Evolutionary conservation across 139 green algal species (phyloP).

Genomic region (Nannochloris sp.): DNA sequence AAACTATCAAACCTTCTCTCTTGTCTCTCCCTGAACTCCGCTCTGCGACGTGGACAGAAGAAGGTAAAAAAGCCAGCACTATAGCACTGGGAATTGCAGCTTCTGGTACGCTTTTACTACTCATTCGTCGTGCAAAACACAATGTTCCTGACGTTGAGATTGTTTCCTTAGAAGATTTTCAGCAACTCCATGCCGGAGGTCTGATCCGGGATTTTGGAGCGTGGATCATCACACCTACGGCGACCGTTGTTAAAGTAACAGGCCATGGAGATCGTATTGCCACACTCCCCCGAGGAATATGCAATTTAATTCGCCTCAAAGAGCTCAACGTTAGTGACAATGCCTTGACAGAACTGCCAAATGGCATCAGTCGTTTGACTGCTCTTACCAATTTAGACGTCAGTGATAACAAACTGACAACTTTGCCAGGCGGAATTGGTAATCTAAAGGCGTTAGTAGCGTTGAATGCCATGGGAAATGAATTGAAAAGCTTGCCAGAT

Average conservation of each 20-base stretch:
- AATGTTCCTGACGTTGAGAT: background rate
- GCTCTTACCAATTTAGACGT: conserved; percentile 52
- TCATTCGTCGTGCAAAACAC: background rate
- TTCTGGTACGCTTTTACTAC: background rate
- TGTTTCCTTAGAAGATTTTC: background rate
- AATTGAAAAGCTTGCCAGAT: conserved; percentile 44
- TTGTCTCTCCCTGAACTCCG: too few relatives aligned
- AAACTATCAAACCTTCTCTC: too few relatives aligned
- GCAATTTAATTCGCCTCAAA: background rate
- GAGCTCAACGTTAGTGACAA: conserved; percentile 16
- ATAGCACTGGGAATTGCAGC: background rate
- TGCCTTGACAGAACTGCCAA: conserved; percentile 44
- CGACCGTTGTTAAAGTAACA: background rate
- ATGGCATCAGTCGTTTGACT: conserved; percentile 37
- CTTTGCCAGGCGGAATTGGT: conserved; percentile 35
- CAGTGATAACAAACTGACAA: conserved; percentile 29
- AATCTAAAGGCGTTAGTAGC: conserved; percentile 20
- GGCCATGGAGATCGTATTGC: background rate
- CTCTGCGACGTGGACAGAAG: too few relatives aligned
- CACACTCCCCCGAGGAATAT: background rate
- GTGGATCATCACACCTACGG: background rate
- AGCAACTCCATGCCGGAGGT: background rate
- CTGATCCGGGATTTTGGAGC: background rate
- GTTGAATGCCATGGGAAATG: conserved; percentile 50
- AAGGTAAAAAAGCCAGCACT: background rate